Evolutionary conservation across 2,329 filamentous ascomycete species (phyloP).

Genomic region (Metarhizium sp.): DNA sequence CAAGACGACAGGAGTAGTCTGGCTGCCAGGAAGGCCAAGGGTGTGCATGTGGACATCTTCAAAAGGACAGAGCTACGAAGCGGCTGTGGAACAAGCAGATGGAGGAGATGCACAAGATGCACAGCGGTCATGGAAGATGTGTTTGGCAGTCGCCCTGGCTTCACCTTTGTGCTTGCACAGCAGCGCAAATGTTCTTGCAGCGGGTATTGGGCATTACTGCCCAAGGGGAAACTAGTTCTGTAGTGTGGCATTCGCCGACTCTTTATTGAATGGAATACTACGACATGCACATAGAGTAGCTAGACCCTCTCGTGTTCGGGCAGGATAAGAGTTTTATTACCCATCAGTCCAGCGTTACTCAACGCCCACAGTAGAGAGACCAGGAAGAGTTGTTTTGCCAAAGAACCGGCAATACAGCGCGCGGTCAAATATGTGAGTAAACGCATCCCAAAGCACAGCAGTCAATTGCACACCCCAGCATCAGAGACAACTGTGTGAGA

Average conservation of each 20-base stretch:
- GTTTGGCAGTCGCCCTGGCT: constrained; percentile 34
- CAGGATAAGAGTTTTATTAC: too few relatives aligned
- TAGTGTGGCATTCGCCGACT: constrained; percentile 1
- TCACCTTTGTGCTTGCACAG: constrained; percentile 43
- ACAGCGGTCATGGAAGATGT: constrained; percentile 57
- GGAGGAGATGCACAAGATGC: constrained; percentile 44
- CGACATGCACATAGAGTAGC: too few relatives aligned
- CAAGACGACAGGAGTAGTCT: constrained; percentile 45
- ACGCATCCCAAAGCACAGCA: too few relatives aligned
- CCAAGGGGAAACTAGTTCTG: constrained; percentile 18
- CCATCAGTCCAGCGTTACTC: too few relatives aligned
- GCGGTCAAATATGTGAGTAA: too few relatives aligned
- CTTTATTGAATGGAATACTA: too few relatives aligned
- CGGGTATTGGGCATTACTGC: constrained; percentile 41
- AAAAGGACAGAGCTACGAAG: constrained; percentile 43
- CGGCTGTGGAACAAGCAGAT: constrained; percentile 15
- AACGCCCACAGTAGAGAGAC: too few relatives aligned
- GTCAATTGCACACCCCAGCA: too few relatives aligned
- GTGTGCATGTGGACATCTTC: constrained; percentile 44
- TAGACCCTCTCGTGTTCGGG: too few relatives aligned
- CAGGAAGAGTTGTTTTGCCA: too few relatives aligned
- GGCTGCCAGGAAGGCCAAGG: constrained; percentile 24
- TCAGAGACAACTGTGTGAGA: too few relatives aligned
- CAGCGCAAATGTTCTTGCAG: constrained; percentile 47
- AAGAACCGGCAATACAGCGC: too few relatives aligned